A percentile compares a stretch with the other conserved stretches of the same genome.
Conservation (phyloP, 768 basidiomycete species). For the Macrolepiota dolichaula region DNA sequence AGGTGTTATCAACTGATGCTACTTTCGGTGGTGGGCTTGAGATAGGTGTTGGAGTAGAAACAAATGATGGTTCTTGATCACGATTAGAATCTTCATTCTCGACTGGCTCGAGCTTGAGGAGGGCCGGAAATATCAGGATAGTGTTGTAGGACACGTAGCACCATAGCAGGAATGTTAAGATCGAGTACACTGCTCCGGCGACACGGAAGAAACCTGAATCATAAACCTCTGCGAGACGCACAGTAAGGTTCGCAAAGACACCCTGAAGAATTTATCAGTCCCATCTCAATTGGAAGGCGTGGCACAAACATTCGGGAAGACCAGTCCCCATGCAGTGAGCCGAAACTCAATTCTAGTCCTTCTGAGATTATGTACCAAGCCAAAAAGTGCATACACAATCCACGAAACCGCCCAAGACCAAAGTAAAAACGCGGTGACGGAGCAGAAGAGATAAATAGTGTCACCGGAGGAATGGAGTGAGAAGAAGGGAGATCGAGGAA, state of each 20-base stretch:
- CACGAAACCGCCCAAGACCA: conserved; percentile 68
- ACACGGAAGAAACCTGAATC: conserved; percentile 54
- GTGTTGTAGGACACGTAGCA: conserved; percentile 43
- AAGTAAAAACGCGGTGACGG: conserved; percentile 46
- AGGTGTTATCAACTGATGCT: not conserved
- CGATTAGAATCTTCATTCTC: not conserved
- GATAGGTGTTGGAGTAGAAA: not conserved
- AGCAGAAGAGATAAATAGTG: conserved; percentile 41
- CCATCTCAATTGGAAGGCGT: not conserved
- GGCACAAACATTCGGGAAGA: conserved; percentile 60
- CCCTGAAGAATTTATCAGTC: conserved; percentile 15
- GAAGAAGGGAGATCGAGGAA: conserved; percentile 33
- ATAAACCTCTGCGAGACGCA: conserved; percentile 45
- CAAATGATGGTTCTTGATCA: not conserved
- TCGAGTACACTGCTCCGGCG: conserved; percentile 53
- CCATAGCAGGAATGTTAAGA: conserved; percentile 52
- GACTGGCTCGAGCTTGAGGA: not conserved
- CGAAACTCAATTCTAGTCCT: conserved; percentile 45
- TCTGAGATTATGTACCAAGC: conserved; percentile 38
- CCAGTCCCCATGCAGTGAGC: conserved; percentile 62
- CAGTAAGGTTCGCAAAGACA: conserved; percentile 66
- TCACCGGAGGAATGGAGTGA: conserved; percentile 24
- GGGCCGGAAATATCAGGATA: conserved; percentile 11
- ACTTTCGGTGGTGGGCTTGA: not conserved
- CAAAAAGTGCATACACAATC: conserved; percentile 54